These are phyloP conservation scores for Fomitopsis betulina DNA, from an alignment of 1,284 basidiomycete genomes.

Conservation along the genomic window DNA sequence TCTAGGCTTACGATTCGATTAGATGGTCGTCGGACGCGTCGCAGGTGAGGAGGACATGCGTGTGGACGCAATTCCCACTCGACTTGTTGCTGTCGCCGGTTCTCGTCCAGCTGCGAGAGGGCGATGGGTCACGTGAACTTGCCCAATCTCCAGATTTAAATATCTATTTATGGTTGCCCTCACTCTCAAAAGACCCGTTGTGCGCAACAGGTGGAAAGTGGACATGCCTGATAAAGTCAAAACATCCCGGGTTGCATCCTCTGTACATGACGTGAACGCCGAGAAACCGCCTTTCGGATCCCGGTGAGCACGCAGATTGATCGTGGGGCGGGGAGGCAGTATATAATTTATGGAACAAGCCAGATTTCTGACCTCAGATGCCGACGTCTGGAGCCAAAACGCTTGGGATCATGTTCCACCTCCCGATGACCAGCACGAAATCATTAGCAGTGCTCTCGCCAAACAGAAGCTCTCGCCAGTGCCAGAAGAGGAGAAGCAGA, in stretches of 20 bases:
- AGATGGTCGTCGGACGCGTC: background rate
- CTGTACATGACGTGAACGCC: slow-evolving; percentile 53
- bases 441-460: slow-evolving; percentile 63
- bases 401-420: slow-evolving; percentile 90
- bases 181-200: too few relatives aligned
- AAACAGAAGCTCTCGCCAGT: slow-evolving; percentile 70
- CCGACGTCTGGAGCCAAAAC: slow-evolving; percentile 71
- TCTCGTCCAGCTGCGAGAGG: background rate
- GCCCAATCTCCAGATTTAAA: background rate
- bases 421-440: slow-evolving; percentile 71
- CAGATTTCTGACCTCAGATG: slow-evolving; percentile 56
- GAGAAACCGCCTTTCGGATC: slow-evolving; percentile 70
- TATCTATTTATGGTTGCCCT: background rate
- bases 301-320: slow-evolving; percentile 35
- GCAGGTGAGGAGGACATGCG: background rate
- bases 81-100: background rate
- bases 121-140: background rate
- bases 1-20: background rate
- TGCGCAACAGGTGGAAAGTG: background rate
- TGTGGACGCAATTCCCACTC: background rate
- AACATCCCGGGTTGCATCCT: slow-evolving; percentile 39
- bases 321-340: background rate
- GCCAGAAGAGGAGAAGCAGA: slow-evolving; percentile 56
- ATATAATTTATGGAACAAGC: background rate
- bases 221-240: background rate